Percentiles rank a stretch among this genome's conserved stretches.
These are phyloP conservation scores for Vigna hirtella DNA, from an alignment of 306 rosid genomes.

Conservation along the genomic window DNA sequence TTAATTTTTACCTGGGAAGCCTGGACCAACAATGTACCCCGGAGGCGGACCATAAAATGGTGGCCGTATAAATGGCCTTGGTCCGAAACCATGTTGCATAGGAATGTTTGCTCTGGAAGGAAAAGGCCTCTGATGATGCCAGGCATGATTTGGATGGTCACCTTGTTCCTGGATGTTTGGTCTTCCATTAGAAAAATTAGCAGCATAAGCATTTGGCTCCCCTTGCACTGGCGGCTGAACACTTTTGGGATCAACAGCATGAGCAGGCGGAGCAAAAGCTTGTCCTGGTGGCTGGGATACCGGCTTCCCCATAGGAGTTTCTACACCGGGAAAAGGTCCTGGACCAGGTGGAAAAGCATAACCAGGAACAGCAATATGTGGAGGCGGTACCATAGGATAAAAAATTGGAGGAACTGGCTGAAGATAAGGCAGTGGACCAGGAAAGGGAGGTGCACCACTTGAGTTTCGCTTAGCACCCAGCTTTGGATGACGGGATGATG, in stretches of 20 bases:
- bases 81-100: conserved; percentile 73
- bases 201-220: conserved; percentile 65
- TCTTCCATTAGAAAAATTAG: conserved; percentile 68
- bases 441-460: conserved; percentile 61
- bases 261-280: conserved; percentile 63
- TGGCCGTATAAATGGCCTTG: conserved; percentile 77
- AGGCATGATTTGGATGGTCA: conserved; percentile 64
- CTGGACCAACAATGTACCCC: conserved; percentile 79
- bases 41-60: conserved; percentile 75
- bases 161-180: conserved; percentile 71
- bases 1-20: conserved; percentile 70
- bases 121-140: conserved; percentile 81
- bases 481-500: conserved; percentile 70
- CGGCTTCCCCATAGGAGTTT: conserved; percentile 65
- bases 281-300: conserved; percentile 64
- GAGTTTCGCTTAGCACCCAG: conserved; percentile 68
- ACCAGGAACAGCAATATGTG: conserved; percentile 72
- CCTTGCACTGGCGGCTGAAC: conserved; percentile 64
- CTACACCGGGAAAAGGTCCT: conserved; percentile 68
- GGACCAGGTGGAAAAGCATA: conserved; percentile 70
- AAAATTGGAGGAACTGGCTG: conserved; percentile 63
- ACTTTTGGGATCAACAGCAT: conserved; percentile 54
- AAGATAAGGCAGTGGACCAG: conserved; percentile 66
- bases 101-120: conserved; percentile 69
- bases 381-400: conserved; percentile 72